Evolutionary conservation across 257 asterid species (phyloP), one percentile per base, ranked within the genome.

Genomic region (Prunella vulgaris): DNA sequence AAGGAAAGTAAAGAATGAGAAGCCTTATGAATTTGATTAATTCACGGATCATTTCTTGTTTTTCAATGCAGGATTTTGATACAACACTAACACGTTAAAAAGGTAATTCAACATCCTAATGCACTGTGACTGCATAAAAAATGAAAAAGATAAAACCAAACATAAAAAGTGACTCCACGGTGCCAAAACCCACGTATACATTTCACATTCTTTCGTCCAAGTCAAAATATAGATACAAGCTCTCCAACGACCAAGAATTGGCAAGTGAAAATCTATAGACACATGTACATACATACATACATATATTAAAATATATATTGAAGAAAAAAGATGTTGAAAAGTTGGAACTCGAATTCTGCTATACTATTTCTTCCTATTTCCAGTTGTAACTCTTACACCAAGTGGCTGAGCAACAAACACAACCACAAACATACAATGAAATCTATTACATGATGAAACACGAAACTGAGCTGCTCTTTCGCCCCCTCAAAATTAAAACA

Each of bases 401-500:
- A 54, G 53, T 64, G 72, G 66, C 69, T 61, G 66, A 18, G 61
- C 64, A 75, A 60, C 70, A n/a, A n/a, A n/a, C 61, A 54, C 64
- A 66, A 70, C 78, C 82, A 38, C 67, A 79, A 70, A 58, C 69
- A 51, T 64, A 68, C 58, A 37, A 60, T 4, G 46, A 72, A 21
- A 58, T 37, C 78, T 76, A 64, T 69, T 68, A 79, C 62, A 78
- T 32, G 73, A 73, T 51, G 73, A 73, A 74, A 75, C 30, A 74
- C 17, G 33, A 18, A 77, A 57, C 59, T 77, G 68, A 77, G 74
- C 60, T 65, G 60, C 82, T 35, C 24, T 35, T 62, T 82, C 18
- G 20, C 35, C 74, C 79, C 60, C 44, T 17, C 33, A 8, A 62
- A 49, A 54, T 61, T 53, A 77, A 76, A 81, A 74, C 63, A 66